Evolutionary conservation across 2,329 filamentous ascomycete genomes (phyloP).

Genomic region (Xylariaceae sp.): DNA sequence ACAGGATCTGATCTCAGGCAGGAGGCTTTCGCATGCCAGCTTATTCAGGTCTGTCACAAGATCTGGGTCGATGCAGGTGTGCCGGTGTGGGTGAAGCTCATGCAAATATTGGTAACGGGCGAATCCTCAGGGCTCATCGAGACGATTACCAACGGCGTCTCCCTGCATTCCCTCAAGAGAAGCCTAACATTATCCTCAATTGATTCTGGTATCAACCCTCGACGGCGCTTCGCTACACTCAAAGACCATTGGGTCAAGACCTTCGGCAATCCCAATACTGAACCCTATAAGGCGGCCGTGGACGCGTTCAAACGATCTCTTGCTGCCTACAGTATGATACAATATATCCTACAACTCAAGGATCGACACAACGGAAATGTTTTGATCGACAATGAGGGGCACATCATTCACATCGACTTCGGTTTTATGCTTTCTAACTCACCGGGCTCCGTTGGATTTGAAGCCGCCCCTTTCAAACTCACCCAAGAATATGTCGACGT

Average conservation of each 20-base stretch:
- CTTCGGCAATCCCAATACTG: slow-evolving; percentile 68
- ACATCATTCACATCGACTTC: slow-evolving; percentile 87
- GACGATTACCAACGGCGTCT: slow-evolving; percentile 85
- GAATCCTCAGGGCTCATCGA: slow-evolving; percentile 83
- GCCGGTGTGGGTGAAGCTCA: slow-evolving; percentile 83
- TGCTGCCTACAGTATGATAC: slow-evolving; percentile 82
- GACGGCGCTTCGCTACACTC: slow-evolving; percentile 74
- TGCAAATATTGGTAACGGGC: slow-evolving; percentile 82
- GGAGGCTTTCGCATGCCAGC: slow-evolving; percentile 82
- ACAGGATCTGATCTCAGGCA: slow-evolving; percentile 79
- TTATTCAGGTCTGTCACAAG: slow-evolving; percentile 77
- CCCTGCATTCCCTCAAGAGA: slow-evolving; percentile 80
- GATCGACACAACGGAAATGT: slow-evolving; percentile 86
- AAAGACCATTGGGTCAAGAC: slow-evolving; percentile 80
- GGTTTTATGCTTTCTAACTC: slow-evolving; percentile 89
- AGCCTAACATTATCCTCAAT: slow-evolving; percentile 74
- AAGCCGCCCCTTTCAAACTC: slow-evolving; percentile 83
- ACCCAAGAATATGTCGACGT: slow-evolving; percentile 86
- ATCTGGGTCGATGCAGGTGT: slow-evolving; percentile 75
- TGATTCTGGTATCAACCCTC: slow-evolving; percentile 69
- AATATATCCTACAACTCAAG: slow-evolving; percentile 80
- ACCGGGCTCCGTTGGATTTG: slow-evolving; percentile 79
- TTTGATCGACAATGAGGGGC: slow-evolving; percentile 79
- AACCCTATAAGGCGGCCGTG: slow-evolving; percentile 68
- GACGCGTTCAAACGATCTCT: slow-evolving; percentile 80